Evolutionary conservation across 768 basidiomycete genomes (phyloP), one percentile per base, ranked within the genome.

Genomic region (Mycena capillaripes): DNA sequence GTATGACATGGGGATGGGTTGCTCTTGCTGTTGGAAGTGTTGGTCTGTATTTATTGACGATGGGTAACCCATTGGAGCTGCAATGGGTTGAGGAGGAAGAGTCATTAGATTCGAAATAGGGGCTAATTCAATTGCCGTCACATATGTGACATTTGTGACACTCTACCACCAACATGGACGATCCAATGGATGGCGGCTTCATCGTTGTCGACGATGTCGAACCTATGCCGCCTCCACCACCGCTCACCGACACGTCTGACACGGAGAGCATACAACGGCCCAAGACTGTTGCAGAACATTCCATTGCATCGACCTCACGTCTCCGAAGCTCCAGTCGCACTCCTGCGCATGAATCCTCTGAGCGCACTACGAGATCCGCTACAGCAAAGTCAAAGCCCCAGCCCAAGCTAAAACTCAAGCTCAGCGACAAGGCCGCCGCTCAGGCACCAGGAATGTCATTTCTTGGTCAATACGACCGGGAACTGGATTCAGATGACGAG

Each of bases 401-500:
- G 75, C 94, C 95, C 8, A 97, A 95, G 80, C 88, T 97, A 40
- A 97, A 96, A 80, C 89, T 97, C 61, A 96, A 96, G 83, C 83
- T 97, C 77, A 93, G 94, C 80, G 95, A 95, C 70, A 94, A 93
- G 77, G 90, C 93, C 4, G 93, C 91, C 9, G 90, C 91, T 36
- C 92, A 93, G 77, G 93, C 93, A 34, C 93, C 92, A 60, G 95
- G 95, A 70, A 93, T 91, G 90, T 94, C 93, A 36, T 97, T 97
- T 80, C 83, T 97, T 66, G 97, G 97, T 9, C 88, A 92, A 16
- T 98, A 97, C 81, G 97, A 98, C 84, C 87, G 97, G 50, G 97
- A 98, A 79, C 84, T 98, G 62, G 97, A 99, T 81, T 97, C 95
- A 59, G 96, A 98, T 77, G 95, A 97, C 55, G 97, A 98, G 69